Evolutionary conservation across 2,329 filamentous ascomycete species (phyloP), one percentile per base, ranked within the genome.

Genomic region (Ophiocordyceps sinensis): DNA sequence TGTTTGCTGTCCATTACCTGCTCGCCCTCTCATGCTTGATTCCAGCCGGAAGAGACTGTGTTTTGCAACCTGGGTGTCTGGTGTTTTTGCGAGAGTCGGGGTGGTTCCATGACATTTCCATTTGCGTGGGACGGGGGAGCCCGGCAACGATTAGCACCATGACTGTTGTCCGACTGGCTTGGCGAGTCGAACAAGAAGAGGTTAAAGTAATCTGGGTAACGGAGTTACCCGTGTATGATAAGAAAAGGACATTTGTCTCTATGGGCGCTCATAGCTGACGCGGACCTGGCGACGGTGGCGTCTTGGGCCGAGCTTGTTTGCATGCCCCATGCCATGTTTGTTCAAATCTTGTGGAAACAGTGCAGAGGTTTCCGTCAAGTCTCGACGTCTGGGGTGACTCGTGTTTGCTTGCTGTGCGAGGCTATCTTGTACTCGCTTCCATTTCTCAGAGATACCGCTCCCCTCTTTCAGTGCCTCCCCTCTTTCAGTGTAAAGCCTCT

Each of bases 191-290:
- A 11, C 8, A 10, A 10, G 32, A 35, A 17, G 31, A n/a, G 17
- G 6, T 15, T 26, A 23, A 14, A 28, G 29, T 57, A 56, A 57
- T 59, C 46, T 53, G 52, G 50, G 52, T 54, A 54, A 56, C 46
- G 47, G 50, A 49, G 46, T 51, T 56, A 51, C 52, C 55, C 50
- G 50, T 59, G 56, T 59, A 59, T 48, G 51, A 59, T 52, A 55
- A 53, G 52, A 49, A 35, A 35, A 35, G 10, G 32, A 32, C 30
- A 32, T 11, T 4, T 32, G 11, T 32, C 30, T 13, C n/a, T 13
- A 32, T 32, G 30, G 30, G 30, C 32, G 23, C 23, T 26, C 23
- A 26, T 26, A 9, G 23, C 23, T 26, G 23, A 26, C 23, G 23
- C 23, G 23, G 23, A 5, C 23, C 23, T 26, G 23, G 23, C 23